These are phyloP conservation scores for Fraxinus sp. DNA, from an alignment of 305 asterid genomes.

Conservation along the genomic window DNA sequence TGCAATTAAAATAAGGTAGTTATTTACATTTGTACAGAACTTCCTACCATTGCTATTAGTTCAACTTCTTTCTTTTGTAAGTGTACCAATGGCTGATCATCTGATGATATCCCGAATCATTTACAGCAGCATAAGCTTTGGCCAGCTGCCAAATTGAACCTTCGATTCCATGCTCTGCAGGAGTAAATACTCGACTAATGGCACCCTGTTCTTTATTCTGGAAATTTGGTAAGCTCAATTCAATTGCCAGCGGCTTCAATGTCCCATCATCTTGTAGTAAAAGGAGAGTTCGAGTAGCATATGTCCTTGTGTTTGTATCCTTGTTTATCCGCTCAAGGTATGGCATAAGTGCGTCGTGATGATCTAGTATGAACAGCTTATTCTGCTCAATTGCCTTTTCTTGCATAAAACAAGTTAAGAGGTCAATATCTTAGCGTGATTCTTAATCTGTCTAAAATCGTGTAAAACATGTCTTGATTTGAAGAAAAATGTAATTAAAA, in stretches of 20 bases:
- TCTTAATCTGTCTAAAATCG: background rate
- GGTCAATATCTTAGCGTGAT: background rate
- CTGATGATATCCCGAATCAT: constrained; percentile 64
- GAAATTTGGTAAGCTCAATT: constrained; percentile 51
- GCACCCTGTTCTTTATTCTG: constrained; percentile 44
- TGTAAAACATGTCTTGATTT: background rate
- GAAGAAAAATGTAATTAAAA: background rate
- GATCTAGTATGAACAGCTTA: constrained; percentile 55
- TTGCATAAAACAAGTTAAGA: background rate
- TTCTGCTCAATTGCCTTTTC: constrained; percentile 40
- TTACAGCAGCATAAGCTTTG: constrained; percentile 59
- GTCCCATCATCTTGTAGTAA: constrained; percentile 54
- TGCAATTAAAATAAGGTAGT: constrained; percentile 22
- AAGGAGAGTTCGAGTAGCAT: constrained; percentile 57
- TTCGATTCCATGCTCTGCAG: constrained; percentile 41
- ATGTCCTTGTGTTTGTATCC: constrained; percentile 42
- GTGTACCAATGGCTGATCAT: constrained; percentile 62
- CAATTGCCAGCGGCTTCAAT: constrained; percentile 61
- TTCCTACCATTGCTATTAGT: background rate
- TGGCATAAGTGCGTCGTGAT: constrained; percentile 59
- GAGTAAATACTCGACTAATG: constrained; percentile 42
- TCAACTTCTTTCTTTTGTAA: background rate
- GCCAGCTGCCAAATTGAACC: constrained; percentile 59
- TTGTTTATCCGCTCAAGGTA: constrained; percentile 53
- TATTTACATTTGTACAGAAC: background rate